Percentiles rank a stretch among this genome's conserved stretches.
Evolutionary conservation across 495 filamentous ascomycete genomes (phyloP).

Genomic region (Hypoxylon trugodes): DNA sequence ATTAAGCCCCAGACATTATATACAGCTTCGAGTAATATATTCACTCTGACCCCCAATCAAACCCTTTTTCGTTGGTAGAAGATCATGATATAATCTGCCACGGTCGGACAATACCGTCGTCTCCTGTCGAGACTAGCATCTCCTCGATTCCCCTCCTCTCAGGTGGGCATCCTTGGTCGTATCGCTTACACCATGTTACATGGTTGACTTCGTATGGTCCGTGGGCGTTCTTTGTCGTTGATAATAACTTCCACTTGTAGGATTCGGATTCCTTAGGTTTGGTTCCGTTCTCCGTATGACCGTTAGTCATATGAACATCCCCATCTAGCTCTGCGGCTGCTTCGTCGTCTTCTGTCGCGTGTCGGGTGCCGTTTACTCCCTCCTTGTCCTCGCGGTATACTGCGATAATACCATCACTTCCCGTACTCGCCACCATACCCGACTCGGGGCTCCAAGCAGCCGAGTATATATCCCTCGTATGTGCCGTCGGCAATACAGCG

Average conservation of each 20-base stretch:
- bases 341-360: constrained; percentile 36
- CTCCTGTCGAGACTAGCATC: constrained; percentile 79
- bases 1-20: constrained; percentile 2
- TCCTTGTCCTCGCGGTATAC: constrained; percentile 72
- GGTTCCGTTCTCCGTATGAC: constrained; percentile 34
- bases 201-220: constrained; percentile 94
- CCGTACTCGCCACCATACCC: constrained; percentile 80
- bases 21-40: constrained; percentile 12
- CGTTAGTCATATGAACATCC: constrained; percentile 52
- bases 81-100: constrained; percentile 60
- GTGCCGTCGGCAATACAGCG: constrained; percentile 71
- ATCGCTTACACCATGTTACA: constrained; percentile 77
- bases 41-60: not conserved
- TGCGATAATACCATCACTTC: constrained; percentile 84
- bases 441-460: constrained; percentile 78
- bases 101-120: constrained; percentile 79
- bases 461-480: constrained; percentile 83
- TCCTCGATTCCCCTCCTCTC: constrained; percentile 67
- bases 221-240: constrained; percentile 74
- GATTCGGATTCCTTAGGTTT: constrained; percentile 25
- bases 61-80: not conserved
- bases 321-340: constrained; percentile 46
- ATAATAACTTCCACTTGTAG: constrained; percentile 74
- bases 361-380: constrained; percentile 4
- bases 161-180: constrained; percentile 56